Evolutionary conservation across 2,329 filamentous ascomycete species (phyloP).

Genomic region (Epichloe sp.): DNA sequence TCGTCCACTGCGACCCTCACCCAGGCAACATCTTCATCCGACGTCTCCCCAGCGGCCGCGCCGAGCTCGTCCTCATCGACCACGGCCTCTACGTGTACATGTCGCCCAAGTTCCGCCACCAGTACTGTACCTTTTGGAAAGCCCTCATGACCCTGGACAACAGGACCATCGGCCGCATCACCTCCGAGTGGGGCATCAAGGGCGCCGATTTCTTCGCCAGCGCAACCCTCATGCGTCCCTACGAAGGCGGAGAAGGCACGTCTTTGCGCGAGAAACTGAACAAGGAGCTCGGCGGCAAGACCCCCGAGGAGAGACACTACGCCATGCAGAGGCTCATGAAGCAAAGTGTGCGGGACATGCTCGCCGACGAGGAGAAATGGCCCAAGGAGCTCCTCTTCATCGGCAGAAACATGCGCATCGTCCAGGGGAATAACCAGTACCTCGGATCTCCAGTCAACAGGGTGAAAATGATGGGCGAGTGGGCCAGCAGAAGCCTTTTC

Average conservation of each 20-base stretch:
- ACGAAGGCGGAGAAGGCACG: constrained; percentile 63
- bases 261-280: constrained; percentile 52
- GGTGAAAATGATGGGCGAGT: constrained; percentile 84
- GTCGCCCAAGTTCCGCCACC: constrained; percentile 65
- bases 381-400: constrained; percentile 88
- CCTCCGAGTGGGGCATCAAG: constrained; percentile 72
- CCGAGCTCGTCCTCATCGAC: constrained; percentile 91
- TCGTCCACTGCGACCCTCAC: constrained; percentile 93
- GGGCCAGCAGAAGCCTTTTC: constrained; percentile 75
- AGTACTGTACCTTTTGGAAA: constrained; percentile 91
- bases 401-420: constrained; percentile 80
- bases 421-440: constrained; percentile 87
- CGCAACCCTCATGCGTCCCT: constrained; percentile 79
- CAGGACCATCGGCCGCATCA: constrained; percentile 57
- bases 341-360: constrained; percentile 51
- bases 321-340: constrained; percentile 82
- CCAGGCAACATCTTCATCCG: constrained; percentile 96
- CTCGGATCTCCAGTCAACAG: constrained; percentile 82
- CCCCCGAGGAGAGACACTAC: constrained; percentile 62
- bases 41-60: constrained; percentile 63
- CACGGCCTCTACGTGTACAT: constrained; percentile 94
- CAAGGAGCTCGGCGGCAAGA: constrained; percentile 45
- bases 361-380: constrained; percentile 78
- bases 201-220: constrained; percentile 85
- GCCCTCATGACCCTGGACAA: constrained; percentile 90